Percentiles rank a stretch among this genome's conserved stretches.
phyloP scores from a whole-genome alignment of 495 filamentous ascomycete species.

The Podospora appendiculata region DNA sequence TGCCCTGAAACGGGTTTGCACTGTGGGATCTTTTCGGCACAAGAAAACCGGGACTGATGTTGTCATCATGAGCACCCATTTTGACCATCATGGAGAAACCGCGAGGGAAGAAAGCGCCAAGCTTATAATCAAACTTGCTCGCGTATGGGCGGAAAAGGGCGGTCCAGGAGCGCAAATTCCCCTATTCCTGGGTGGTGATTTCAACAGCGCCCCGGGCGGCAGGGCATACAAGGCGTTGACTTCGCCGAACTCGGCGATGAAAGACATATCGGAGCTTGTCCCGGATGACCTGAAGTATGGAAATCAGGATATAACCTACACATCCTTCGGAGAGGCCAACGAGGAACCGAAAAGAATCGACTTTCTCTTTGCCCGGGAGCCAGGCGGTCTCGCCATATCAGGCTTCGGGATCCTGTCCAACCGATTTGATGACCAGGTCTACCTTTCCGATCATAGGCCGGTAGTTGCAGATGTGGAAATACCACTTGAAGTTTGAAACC shows the following conservation, averaged over 20 bases:
- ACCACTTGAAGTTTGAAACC: neutral
- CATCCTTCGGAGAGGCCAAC: slow-evolving; percentile 51
- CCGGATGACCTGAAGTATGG: slow-evolving; percentile 13
- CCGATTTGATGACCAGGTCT: slow-evolving; percentile 57
- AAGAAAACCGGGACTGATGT: slow-evolving; percentile 40
- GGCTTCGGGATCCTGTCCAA: slow-evolving; percentile 55
- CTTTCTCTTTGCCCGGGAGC: slow-evolving; percentile 20
- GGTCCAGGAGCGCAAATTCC: slow-evolving; percentile 14
- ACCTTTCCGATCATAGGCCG: slow-evolving; percentile 66
- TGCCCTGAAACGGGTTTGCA: slow-evolving; percentile 58
- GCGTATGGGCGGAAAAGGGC: slow-evolving; percentile 10
- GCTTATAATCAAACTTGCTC: slow-evolving; percentile 39
- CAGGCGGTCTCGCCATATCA: slow-evolving; percentile 6
- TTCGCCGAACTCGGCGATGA: slow-evolving; percentile 16
- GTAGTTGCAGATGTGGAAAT: slow-evolving; percentile 58
- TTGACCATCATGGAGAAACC: slow-evolving; percentile 59
- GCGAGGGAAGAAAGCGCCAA: slow-evolving; percentile 44
- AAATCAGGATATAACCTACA: slow-evolving; percentile 42
- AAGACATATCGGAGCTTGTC: slow-evolving; percentile 19
- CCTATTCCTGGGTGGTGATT: slow-evolving; percentile 66
- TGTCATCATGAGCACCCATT: slow-evolving; percentile 68
- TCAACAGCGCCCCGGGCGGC: slow-evolving; percentile 61
- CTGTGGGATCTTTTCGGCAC: slow-evolving; percentile 56
- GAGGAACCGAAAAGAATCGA: slow-evolving; percentile 21
- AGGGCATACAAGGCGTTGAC: slow-evolving; percentile 57